Evolutionary conservation across 116 monocot genomes (phyloP).

Genomic region (Iris pallida): DNA sequence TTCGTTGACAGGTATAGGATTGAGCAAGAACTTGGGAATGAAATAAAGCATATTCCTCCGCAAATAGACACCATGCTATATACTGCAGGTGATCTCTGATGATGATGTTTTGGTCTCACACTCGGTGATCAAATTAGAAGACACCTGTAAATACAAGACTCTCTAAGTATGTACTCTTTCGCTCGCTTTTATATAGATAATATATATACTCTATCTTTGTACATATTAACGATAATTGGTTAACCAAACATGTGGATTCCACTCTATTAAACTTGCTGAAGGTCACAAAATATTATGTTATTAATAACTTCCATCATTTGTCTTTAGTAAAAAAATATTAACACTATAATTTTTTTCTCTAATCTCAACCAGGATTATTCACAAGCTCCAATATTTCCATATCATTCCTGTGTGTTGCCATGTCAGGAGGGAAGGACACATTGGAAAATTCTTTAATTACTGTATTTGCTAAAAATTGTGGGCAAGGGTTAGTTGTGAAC

Average conservation of each 20-base stretch:
- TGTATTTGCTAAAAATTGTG: constrained; percentile 58
- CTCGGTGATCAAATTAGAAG: background rate
- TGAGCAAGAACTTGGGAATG: constrained; percentile 58
- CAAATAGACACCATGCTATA: constrained; percentile 52
- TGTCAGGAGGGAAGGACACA: constrained; percentile 41
- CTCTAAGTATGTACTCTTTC: too few relatives aligned
- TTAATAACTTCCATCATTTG: too few relatives aligned
- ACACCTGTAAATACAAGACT: constrained; percentile 3
- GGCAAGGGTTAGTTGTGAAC: constrained; percentile 32
- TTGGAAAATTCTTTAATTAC: constrained; percentile 68
- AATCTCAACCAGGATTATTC: constrained; percentile 42
- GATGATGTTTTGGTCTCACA: too few relatives aligned
- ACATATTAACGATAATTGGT: too few relatives aligned
- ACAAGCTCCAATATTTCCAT: constrained; percentile 74
- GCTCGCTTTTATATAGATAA: too few relatives aligned
- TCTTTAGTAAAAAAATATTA: too few relatives aligned
- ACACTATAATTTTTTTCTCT: too few relatives aligned
- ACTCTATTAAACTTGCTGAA: constrained; percentile 57
- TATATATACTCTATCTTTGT: too few relatives aligned
- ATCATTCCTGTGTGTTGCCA: constrained; percentile 75
- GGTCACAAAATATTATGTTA: constrained; percentile 25
- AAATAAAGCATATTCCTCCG: constrained; percentile 55
- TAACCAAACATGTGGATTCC: constrained; percentile 35
- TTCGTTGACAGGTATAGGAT: too few relatives aligned
- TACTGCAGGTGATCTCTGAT: constrained; percentile 38